Evolutionary conservation across 805 yeast species (phyloP).

Genomic region (Candida hispaniensis): DNA sequence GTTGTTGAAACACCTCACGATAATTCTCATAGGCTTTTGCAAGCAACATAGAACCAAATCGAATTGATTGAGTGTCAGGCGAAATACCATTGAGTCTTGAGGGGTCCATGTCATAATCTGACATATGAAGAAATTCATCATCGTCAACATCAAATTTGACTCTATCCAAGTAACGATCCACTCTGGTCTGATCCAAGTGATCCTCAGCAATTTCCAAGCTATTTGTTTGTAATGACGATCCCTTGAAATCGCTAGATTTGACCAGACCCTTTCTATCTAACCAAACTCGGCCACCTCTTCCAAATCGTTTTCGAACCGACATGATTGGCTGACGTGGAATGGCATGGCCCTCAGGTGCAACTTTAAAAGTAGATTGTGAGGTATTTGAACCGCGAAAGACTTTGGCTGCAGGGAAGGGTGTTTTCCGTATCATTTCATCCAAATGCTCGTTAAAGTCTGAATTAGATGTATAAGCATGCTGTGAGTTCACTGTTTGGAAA

Average conservation of each 20-base stretch:
- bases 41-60: constrained; percentile 85
- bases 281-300: constrained; percentile 58
- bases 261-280: constrained; percentile 61
- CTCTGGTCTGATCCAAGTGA: constrained; percentile 27
- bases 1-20: constrained; percentile 62
- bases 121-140: constrained; percentile 31
- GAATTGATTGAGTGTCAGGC: constrained; percentile 74
- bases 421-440: constrained; percentile 14
- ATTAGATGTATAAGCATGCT: constrained; percentile 24
- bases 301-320: constrained; percentile 55
- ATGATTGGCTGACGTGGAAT: constrained; percentile 6
- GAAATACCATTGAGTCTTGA: constrained; percentile 71
- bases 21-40: constrained; percentile 75
- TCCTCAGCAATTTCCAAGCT: constrained; percentile 26
- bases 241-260: constrained; percentile 16
- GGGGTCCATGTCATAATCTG: constrained; percentile 65
- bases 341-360: constrained; percentile 2
- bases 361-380: no score
- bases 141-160: constrained; percentile 60
- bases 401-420: constrained; percentile 11
- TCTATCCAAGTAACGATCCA: constrained; percentile 42
- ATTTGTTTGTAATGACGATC: constrained; percentile 13
- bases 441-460: constrained; percentile 19
- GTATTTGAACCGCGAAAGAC: constrained; percentile 16
- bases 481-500: constrained; percentile 35